Conservation (phyloP, 495 filamentous ascomycete genomes). For the Neurospora sp. region DNA sequence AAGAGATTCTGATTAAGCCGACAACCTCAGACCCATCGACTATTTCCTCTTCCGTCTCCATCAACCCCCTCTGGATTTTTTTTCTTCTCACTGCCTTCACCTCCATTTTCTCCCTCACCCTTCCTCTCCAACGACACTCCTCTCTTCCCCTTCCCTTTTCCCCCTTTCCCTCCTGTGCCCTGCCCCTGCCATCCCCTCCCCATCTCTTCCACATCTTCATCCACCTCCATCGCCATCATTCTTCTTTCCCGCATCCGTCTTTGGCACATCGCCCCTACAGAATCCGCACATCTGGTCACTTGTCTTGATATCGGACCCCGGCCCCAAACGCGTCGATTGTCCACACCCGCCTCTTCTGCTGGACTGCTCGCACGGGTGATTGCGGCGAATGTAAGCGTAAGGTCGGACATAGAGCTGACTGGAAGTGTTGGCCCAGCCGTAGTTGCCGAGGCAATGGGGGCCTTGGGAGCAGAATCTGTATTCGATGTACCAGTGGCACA, state of each 20-base stretch:
- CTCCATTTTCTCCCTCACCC: neutral
- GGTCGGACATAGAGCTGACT: neutral
- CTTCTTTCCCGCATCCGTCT: neutral
- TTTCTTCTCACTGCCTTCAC: neutral
- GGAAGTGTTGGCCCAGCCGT: neutral
- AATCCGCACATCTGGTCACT: neutral
- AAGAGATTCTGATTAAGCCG: neutral
- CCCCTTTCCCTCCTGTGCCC: neutral
- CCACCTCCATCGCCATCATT: neutral
- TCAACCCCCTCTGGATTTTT: neutral
- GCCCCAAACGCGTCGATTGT: neutral
- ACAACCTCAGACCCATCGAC: neutral
- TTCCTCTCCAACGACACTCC: neutral
- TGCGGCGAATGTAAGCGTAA: neutral
- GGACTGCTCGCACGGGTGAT: neutral
- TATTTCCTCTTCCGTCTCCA: neutral
- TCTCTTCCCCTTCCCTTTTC: neutral
- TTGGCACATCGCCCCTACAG: neutral
- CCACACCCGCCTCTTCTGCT: neutral
- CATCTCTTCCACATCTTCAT: neutral
- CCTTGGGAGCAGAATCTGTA: neutral
- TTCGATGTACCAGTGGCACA: neutral
- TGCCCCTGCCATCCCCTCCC: neutral
- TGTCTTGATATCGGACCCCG: neutral
- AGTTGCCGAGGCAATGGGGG: neutral